Evolutionary conservation across 345 rosid genomes (phyloP).

Genomic region (Acer saccharum): DNA sequence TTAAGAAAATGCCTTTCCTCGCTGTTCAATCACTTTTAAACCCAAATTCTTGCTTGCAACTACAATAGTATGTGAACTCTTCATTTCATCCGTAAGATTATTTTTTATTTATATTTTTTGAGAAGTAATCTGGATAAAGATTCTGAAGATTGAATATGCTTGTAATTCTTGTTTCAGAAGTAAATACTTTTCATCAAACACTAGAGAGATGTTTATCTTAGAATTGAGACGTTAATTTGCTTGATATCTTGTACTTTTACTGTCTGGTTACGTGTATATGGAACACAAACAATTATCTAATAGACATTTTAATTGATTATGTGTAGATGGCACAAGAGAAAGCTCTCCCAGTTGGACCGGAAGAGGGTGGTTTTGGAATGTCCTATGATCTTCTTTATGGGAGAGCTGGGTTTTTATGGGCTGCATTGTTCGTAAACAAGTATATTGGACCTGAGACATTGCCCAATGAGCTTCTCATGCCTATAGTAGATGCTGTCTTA

Average conservation of each 20-base stretch:
- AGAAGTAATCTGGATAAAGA: neutral
- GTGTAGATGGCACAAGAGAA: conserved; percentile 73
- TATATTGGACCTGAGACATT: conserved; percentile 61
- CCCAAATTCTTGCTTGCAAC: neutral
- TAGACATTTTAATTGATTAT: neutral
- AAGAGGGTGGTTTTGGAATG: conserved; percentile 97
- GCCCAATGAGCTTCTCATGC: conserved; percentile 51
- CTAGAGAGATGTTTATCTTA: neutral
- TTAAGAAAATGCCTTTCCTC: neutral
- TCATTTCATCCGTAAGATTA: neutral
- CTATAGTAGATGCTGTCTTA: conserved; percentile 72
- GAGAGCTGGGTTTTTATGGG: conserved; percentile 92
- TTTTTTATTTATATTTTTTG: neutral
- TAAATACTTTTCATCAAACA: neutral
- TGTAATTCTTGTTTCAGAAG: neutral
- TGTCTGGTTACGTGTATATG: neutral
- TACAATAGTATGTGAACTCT: neutral
- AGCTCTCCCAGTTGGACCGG: conserved; percentile 87
- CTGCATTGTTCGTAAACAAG: conserved; percentile 76
- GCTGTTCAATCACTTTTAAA: neutral
- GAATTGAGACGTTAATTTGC: neutral
- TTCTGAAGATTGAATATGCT: neutral
- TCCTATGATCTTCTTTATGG: conserved; percentile 91
- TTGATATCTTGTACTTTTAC: neutral
- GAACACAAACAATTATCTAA: neutral